These are phyloP conservation scores for Neurospora sp. DNA, from an alignment of 495 filamentous ascomycete species.

Conservation along the genomic window DNA sequence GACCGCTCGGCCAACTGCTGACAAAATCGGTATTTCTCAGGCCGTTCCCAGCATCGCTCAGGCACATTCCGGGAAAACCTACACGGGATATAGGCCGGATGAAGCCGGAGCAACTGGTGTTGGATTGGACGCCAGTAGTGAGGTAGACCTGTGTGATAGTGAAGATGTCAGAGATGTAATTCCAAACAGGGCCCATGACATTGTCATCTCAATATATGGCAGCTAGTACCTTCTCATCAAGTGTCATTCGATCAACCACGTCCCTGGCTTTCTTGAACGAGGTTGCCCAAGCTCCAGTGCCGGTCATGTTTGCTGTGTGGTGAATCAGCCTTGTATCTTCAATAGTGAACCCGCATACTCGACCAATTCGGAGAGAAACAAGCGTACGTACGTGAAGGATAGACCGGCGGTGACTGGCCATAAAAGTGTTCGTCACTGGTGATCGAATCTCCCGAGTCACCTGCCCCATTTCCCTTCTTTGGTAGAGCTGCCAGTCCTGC, in stretches of 20 bases:
- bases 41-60: constrained; percentile 54
- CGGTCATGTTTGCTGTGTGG: constrained; percentile 43
- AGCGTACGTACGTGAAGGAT: constrained; percentile 40
- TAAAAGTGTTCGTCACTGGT: constrained; percentile 41
- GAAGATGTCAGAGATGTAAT: constrained; percentile 1
- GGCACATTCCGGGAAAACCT: constrained; percentile 51
- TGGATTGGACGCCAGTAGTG: constrained; percentile 35
- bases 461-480: background rate
- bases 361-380: background rate
- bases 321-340: background rate
- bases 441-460: constrained; percentile 21
- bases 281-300: constrained; percentile 33
- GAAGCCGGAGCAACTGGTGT: constrained; percentile 43
- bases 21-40: constrained; percentile 50
- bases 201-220: constrained; percentile 10
- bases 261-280: constrained; percentile 42
- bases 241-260: constrained; percentile 46
- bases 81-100: constrained; percentile 43
- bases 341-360: too few relatives aligned
- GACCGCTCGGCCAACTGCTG: constrained; percentile 43
- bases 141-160: constrained; percentile 37
- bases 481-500: constrained; percentile 25
- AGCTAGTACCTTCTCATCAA: constrained; percentile 51
- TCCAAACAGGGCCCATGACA: background rate
- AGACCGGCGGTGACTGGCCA: constrained; percentile 46